A percentile compares a stretch with the other conserved stretches of the same genome.
Evolutionary conservation across 2,329 filamentous ascomycete species (phyloP).

Genomic region (Fusarium coffeatum): DNA sequence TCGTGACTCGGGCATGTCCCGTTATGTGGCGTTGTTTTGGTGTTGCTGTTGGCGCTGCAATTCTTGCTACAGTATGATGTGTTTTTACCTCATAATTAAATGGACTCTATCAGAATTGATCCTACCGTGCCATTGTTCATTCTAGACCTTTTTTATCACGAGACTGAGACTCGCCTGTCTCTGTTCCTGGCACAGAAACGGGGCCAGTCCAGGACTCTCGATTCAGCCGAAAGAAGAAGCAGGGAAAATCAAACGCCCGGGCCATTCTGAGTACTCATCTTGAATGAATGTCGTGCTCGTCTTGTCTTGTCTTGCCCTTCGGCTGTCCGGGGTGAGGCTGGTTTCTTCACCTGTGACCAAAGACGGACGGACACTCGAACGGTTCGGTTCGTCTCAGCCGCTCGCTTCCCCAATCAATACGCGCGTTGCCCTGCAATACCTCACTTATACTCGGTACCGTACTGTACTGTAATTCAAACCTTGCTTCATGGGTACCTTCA

Average conservation of each 20-base stretch:
- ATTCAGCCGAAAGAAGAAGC: constrained; percentile 25
- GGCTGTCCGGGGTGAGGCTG: constrained; percentile 18
- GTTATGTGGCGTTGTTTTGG: constrained; percentile 5
- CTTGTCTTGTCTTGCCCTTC: constrained; percentile 13
- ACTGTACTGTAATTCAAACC: not conserved
- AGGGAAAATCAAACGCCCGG: constrained; percentile 24
- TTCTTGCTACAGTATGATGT: not conserved
- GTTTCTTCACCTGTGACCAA: not conserved
- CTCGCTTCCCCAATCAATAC: constrained; percentile 19
- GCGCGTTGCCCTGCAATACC: constrained; percentile 5
- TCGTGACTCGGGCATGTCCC: constrained; percentile 32
- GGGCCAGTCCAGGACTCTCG: constrained; percentile 7
- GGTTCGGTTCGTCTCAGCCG: constrained; percentile 16
- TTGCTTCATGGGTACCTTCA: constrained; percentile 18
- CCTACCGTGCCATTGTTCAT: constrained; percentile 1
- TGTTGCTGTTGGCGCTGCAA: constrained; percentile 4
- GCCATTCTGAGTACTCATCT: constrained; percentile 17
- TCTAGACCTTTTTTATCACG: constrained; percentile 14
- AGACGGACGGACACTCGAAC: not conserved
- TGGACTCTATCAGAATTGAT: not conserved
- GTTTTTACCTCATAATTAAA: not conserved
- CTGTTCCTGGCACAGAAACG: constrained; percentile 18
- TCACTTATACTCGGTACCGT: constrained; percentile 7
- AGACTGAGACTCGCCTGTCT: constrained; percentile 26
- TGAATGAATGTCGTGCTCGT: constrained; percentile 29